Base-by-base conservation (phyloP, 2,329 filamentous ascomycete species). In the Ceratocystis harringtonii region DNA sequence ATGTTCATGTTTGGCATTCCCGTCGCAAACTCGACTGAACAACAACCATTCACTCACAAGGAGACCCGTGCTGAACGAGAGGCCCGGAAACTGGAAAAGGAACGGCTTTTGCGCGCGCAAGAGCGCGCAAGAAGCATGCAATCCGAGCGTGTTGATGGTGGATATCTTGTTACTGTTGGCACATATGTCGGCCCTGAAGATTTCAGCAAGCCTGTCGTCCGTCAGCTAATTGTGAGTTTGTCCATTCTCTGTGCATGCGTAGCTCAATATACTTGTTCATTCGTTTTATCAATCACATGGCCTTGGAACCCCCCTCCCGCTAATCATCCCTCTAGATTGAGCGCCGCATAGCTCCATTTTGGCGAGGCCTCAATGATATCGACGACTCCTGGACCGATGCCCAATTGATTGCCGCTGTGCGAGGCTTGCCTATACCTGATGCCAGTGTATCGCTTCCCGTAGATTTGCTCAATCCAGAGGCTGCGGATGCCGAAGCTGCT, bases 31-130 rank as follows among this genome's bases (percentile, higher is more conserved):
- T 19, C 48, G 7, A 32, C 44, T 22, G 66, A 67, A 30, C 72
- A 80, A 71, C 76, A 70, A 4, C 79, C 80, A 0, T 80, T 81
- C 66, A 80, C 83, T 69, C 86, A 90, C 66, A 84, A 90, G 67
- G 92, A 97, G 76, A 96, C 91, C 6, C 92, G 87, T 72, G 89
- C 92, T 70, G 94, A 97, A 76, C 84, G 90, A 52, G 94, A 99
- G 74, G 90, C 90, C 22, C 83, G 92, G 68, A 88, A 87, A 68
- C 77, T 90, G 65, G 92, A 96, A 74, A 88, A 85, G 71, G 92
- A 97, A 74, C 85, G 90, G 58, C 78, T 82, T 17, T 80, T 83
- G 45, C 81, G 94, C 66, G 76, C 87, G 55, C 90, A 90, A 74
- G 94, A 99, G 74, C 84, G 94, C 61, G 92, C 96, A 74, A 83